Evolutionary conservation across 306 rosid species (phyloP).

Genomic region (Mimosa bimucronata): DNA sequence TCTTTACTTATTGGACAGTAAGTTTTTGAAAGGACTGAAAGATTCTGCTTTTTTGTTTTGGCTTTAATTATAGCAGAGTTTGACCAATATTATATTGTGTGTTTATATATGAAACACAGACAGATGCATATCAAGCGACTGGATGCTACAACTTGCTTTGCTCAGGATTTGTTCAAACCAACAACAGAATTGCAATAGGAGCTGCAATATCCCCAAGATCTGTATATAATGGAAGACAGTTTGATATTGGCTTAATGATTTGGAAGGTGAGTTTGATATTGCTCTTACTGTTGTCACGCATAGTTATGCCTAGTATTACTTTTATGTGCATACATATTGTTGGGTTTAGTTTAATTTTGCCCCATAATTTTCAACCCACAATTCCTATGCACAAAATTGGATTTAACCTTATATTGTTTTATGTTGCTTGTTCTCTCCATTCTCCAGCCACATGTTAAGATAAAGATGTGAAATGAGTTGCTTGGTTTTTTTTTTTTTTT

Average conservation of each 20-base stretch:
- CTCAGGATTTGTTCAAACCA: constrained; percentile 97
- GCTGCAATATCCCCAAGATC: constrained; percentile 99
- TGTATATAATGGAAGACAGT: constrained; percentile 64
- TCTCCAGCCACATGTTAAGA: too few species aligned
- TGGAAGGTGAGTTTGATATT: constrained; percentile 35
- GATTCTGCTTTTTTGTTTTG: not conserved
- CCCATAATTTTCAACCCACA: too few species aligned
- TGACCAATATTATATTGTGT: not conserved
- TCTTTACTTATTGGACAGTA: constrained; percentile 99
- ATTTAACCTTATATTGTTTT: too few species aligned
- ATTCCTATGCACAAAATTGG: too few species aligned
- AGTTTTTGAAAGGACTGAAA: constrained; percentile 37
- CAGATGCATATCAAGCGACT: constrained; percentile 96
- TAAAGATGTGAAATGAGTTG: not conserved
- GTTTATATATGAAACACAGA: constrained; percentile 43
- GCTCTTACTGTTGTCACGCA: not conserved
- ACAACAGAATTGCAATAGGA: constrained; percentile 90
- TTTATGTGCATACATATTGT: too few species aligned
- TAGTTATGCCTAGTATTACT: not conserved
- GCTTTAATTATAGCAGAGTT: not conserved
- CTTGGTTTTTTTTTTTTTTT: too few species aligned
- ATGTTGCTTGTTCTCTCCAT: too few species aligned
- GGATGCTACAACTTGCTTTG: constrained; percentile 98
- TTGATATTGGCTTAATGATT: constrained; percentile 26
- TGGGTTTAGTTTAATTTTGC: too few species aligned